A percentile compares a stretch with the other conserved stretches of the same genome.
Conservation (phyloP, 2,329 filamentous ascomycete genomes). For the Pseudocercospora vitis region DNA sequence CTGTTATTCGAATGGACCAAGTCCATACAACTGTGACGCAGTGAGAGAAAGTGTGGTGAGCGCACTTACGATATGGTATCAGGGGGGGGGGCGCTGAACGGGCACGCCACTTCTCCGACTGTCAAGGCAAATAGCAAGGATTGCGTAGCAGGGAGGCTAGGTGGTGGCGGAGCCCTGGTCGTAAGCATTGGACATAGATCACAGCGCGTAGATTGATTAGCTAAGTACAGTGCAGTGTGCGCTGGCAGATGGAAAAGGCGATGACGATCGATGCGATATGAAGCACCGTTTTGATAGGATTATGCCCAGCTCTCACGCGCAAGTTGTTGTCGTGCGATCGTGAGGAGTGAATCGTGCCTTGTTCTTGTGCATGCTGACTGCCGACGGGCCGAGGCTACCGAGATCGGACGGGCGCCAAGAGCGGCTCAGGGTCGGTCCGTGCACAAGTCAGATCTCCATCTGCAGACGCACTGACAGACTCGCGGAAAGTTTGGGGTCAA, state of each 20-base stretch:
- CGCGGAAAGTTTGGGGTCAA: no score
- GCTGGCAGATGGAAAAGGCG: background rate
- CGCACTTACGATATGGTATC: background rate
- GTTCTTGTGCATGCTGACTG: background rate
- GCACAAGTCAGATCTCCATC: no score
- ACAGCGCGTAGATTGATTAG: background rate
- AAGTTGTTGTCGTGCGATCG: background rate
- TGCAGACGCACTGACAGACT: no score
- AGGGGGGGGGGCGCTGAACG: background rate
- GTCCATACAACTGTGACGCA: no score
- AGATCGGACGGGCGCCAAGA: no score
- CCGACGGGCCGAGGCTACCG: no score
- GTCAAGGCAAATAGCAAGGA: conserved; percentile 9
- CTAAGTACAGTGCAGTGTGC: background rate
- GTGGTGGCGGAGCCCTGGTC: conserved; percentile 17
- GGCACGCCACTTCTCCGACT: background rate
- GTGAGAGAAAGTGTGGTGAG: background rate
- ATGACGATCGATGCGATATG: background rate
- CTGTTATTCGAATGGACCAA: no score
- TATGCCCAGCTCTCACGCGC: background rate
- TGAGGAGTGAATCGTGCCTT: background rate
- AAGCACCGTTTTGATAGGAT: background rate
- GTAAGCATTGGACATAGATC: conserved; percentile 3
- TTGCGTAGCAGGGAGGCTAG: conserved; percentile 16
- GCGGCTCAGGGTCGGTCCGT: no score